Conservation (phyloP, 176 grass and related monocot species). For the Alopecurus myosuroides region DNA sequence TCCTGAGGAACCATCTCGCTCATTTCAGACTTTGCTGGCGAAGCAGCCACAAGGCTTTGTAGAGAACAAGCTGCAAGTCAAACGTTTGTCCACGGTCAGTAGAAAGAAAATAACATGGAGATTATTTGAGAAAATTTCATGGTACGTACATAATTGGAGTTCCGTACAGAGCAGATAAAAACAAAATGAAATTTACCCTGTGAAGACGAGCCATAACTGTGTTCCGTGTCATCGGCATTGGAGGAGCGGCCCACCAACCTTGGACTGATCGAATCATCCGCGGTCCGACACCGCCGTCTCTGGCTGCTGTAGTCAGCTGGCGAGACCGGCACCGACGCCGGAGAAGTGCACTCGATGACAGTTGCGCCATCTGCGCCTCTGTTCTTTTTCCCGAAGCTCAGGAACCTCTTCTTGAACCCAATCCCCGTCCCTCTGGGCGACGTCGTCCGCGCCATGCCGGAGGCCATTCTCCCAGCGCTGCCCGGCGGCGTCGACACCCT, state of each 20-base stretch:
- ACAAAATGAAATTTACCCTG: constrained; percentile 21
- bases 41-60: constrained; percentile 35
- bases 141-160: not conserved
- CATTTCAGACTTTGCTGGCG: constrained; percentile 33
- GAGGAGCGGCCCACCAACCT: constrained; percentile 34
- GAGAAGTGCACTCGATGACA: constrained; percentile 42
- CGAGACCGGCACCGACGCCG: constrained; percentile 18
- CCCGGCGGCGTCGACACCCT: constrained; percentile 8
- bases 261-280: constrained; percentile 27
- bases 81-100: not conserved
- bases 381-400: constrained; percentile 72
- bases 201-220: not conserved
- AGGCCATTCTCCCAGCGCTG: not conserved
- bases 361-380: constrained; percentile 33
- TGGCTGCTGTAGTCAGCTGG: constrained; percentile 23
- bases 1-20: constrained; percentile 28
- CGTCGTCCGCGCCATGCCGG: constrained; percentile 5
- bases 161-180: too few species aligned
- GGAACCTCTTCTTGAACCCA: constrained; percentile 69
- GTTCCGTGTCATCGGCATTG: constrained; percentile 5
- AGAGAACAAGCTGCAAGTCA: constrained; percentile 14
- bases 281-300: constrained; percentile 19
- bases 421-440: constrained; percentile 28
- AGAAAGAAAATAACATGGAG: not conserved
- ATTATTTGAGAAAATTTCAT: not conserved